Percentiles rank a stretch among this genome's conserved stretches.
Conservation (phyloP, 2,329 filamentous ascomycete species). For the Xylariaceae sp. region DNA sequence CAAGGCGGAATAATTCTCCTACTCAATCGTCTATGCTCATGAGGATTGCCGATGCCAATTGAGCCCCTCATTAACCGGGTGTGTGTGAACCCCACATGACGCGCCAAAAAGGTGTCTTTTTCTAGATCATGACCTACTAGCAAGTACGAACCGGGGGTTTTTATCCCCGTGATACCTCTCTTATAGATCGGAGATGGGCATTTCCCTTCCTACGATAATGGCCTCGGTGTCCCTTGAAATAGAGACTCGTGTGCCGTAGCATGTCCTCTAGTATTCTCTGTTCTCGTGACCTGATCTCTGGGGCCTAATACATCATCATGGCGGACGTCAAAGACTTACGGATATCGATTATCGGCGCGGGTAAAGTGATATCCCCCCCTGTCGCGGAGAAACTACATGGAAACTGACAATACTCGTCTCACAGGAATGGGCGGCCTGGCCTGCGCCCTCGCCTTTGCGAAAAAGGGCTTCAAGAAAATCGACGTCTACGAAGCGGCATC, state of each 20-base stretch:
- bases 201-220: constrained; percentile 6
- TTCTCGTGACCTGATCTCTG: neutral
- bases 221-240: constrained; percentile 11
- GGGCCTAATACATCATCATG: constrained; percentile 33
- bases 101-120: constrained; percentile 7
- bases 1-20: constrained; percentile 38
- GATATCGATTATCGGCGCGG: constrained; percentile 55
- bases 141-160: constrained; percentile 16
- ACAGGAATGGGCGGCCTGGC: constrained; percentile 80
- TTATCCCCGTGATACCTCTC: constrained; percentile 23
- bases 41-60: constrained; percentile 30
- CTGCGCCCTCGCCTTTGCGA: constrained; percentile 73
- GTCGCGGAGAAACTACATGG: neutral
- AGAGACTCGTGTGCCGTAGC: constrained; percentile 6
- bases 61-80: constrained; percentile 40
- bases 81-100: constrained; percentile 29
- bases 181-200: neutral
- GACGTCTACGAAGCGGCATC: constrained; percentile 76
- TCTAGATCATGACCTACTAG: neutral
- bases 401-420: constrained; percentile 3
- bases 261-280: constrained; percentile 1
- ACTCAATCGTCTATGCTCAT: constrained; percentile 19
- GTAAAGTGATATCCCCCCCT: constrained; percentile 38
- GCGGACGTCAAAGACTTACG: constrained; percentile 44
- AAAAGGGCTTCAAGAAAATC: constrained; percentile 76